phyloP scores from a whole-genome alignment of 1,284 basidiomycete genomes.

The Uromyces viciae-fabae region DNA sequence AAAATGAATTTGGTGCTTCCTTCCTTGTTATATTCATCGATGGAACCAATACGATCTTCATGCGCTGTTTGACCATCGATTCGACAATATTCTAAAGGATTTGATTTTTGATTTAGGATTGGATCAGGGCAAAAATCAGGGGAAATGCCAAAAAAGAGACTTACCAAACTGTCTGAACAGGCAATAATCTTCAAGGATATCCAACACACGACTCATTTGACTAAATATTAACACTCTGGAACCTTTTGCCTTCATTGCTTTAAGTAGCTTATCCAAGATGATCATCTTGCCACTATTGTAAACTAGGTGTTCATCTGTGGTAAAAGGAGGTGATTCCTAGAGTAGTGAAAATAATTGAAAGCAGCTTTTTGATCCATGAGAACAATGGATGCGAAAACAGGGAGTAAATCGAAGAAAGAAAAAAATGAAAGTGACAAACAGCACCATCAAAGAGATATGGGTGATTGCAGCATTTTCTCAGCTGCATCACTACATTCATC shows the following conservation, averaged over 20 bases:
- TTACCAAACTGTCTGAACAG: constrained; percentile 70
- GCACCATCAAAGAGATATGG: constrained; percentile 92
- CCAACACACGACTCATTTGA: constrained; percentile 77
- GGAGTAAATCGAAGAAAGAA: no score
- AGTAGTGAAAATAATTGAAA: no score
- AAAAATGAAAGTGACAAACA: no score
- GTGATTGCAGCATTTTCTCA: constrained; percentile 82
- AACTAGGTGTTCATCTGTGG: constrained; percentile 60
- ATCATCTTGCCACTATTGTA: constrained; percentile 94
- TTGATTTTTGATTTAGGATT: no score
- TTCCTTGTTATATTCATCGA: constrained; percentile 77
- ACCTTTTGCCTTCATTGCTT: constrained; percentile 71
- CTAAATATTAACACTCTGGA: constrained; percentile 91
- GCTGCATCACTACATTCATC: constrained; percentile 93
- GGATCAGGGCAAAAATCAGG: no score
- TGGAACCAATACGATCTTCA: constrained; percentile 73
- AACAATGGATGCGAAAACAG: constrained; percentile 62
- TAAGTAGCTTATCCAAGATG: constrained; percentile 79
- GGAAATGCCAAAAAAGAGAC: no score
- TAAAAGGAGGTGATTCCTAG: no score
- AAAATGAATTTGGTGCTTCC: constrained; percentile 57
- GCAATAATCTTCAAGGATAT: constrained; percentile 92
- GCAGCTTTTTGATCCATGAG: constrained; percentile 60
- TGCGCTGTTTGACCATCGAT: constrained; percentile 83
- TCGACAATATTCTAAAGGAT: no score